These are phyloP conservation scores for Agrocybe chaxingu DNA, from an alignment of 768 basidiomycete species.

Conservation along the genomic window DNA sequence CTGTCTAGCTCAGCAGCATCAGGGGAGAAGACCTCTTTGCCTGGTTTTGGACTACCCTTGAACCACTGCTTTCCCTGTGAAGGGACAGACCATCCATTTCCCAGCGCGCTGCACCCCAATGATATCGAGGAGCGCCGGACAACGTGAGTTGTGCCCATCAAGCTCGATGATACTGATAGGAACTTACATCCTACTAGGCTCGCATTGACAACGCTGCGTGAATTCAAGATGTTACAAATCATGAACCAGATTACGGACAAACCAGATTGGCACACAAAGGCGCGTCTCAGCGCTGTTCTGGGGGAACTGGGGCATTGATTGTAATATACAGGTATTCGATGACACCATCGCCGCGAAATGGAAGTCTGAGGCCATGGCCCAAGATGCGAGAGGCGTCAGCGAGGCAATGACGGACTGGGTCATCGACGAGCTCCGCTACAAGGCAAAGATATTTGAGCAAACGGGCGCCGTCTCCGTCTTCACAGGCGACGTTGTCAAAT, in stretches of 20 bases:
- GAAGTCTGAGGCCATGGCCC: conserved; percentile 20
- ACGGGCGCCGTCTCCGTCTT: conserved; percentile 16
- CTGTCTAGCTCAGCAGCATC: not conserved
- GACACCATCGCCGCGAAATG: conserved; percentile 20
- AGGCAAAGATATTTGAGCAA: conserved; percentile 9
- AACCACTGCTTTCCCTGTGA: conserved; percentile 13
- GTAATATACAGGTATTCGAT: conserved; percentile 16
- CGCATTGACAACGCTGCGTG: conserved; percentile 23
- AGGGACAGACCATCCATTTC: conserved; percentile 10
- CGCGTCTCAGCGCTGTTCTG: not conserved
- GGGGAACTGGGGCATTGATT: not conserved
- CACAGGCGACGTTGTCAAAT: conserved; percentile 27
- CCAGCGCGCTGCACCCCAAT: conserved; percentile 10
- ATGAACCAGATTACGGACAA: conserved; percentile 35
- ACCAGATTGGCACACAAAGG: conserved; percentile 29
- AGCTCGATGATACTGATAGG: not conserved
- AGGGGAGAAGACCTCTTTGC: conserved; percentile 12
- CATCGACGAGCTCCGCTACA: conserved; percentile 24
- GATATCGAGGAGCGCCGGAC: not conserved
- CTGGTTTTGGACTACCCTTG: conserved; percentile 26
- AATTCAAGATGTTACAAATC: conserved; percentile 29
- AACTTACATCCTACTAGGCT: conserved; percentile 9
- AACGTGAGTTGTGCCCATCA: conserved; percentile 3
- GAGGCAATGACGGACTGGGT: conserved; percentile 23
- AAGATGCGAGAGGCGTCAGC: conserved; percentile 16